Percentiles rank a stretch among this genome's conserved stretches.
phyloP scores from a whole-genome alignment of 441 rosid species.

The Populus trichocarpa region DNA sequence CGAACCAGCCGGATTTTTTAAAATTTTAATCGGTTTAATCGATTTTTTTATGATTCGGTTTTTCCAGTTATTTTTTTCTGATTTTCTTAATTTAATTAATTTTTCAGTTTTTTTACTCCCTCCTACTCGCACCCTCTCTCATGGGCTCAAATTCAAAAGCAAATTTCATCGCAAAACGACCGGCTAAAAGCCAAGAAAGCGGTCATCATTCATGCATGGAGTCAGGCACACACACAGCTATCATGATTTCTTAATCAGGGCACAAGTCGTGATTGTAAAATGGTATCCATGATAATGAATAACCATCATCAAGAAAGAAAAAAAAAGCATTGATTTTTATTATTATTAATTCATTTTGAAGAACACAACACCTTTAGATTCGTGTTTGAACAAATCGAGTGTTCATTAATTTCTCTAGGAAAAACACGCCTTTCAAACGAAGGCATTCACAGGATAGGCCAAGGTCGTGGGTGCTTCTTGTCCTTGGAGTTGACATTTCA shows the following conservation, averaged over 20 bases:
- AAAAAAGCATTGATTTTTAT: not conserved
- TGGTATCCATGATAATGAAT: not conserved
- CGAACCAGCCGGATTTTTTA: too few species aligned
- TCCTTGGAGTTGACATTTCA: conserved; percentile 16
- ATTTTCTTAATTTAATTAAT: too few species aligned
- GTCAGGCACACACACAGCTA: not conserved
- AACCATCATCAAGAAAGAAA: not conserved
- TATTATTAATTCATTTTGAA: not conserved
- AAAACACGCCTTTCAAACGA: not conserved
- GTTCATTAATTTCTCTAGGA: not conserved
- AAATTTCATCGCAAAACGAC: not conserved
- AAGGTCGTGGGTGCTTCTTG: not conserved
- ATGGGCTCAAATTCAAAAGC: not conserved
- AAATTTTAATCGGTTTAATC: too few species aligned
- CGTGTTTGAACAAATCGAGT: conserved; percentile 19
- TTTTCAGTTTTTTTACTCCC: too few species aligned
- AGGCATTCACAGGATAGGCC: not conserved
- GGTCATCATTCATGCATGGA: not conserved
- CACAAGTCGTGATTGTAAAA: not conserved
- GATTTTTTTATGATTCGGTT: too few species aligned
- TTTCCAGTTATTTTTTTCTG: too few species aligned
- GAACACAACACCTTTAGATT: conserved; percentile 12
- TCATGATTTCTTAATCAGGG: not conserved
- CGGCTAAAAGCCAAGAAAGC: not conserved
- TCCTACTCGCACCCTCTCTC: not conserved